Evolutionary conservation across 164 flowering plant species (phyloP).

Genomic region (Umbellularia californica): DNA sequence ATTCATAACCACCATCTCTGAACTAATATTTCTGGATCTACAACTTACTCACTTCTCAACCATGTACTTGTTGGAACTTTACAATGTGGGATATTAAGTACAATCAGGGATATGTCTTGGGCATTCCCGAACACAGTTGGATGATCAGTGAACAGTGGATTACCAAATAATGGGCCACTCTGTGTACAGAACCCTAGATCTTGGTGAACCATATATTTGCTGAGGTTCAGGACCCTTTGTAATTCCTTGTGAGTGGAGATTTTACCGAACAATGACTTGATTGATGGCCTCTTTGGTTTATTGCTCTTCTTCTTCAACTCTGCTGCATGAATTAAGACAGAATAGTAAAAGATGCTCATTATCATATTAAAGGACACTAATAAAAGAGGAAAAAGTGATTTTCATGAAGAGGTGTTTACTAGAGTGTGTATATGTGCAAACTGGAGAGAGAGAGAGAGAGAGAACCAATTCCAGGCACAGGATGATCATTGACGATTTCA

Average conservation of each 20-base stretch:
- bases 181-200: not conserved
- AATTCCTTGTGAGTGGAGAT: not conserved
- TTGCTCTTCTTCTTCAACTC: constrained; percentile 43
- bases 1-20: not conserved
- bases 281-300: constrained; percentile 42
- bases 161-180: not conserved
- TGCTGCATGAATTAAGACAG: constrained; percentile 21
- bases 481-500: constrained; percentile 34
- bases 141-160: not conserved
- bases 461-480: constrained; percentile 30
- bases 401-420: not conserved
- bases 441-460: constrained; percentile 8
- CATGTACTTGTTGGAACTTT: not conserved
- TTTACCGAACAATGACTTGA: constrained; percentile 44
- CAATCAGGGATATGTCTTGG: too few relatives aligned
- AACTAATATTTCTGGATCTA: not conserved
- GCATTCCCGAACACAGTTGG: too few relatives aligned
- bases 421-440: not conserved
- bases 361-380: not conserved
- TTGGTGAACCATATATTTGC: not conserved
- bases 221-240: not conserved
- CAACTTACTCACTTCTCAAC: not conserved
- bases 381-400: not conserved
- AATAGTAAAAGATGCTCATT: not conserved
- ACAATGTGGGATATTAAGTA: too few relatives aligned